Percentiles rank a stretch among this genome's conserved stretches.
Evolutionary conservation across 78 protist species (phyloP).

Genomic region (Dictyostelium brefeldianum): DNA sequence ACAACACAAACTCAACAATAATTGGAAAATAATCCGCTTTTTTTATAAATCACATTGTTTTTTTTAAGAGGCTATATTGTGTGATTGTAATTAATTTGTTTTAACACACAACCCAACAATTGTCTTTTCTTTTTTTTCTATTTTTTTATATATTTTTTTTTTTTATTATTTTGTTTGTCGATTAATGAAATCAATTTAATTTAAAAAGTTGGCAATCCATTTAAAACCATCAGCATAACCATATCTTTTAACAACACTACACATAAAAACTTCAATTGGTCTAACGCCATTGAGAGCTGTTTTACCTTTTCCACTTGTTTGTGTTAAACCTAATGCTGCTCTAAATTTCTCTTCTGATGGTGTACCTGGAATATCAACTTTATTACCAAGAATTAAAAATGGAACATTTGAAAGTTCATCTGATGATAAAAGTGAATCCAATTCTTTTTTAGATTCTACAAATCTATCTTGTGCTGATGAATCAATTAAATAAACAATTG

Average conservation of each 20-base stretch:
- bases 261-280: slow-evolving; percentile 99
- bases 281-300: slow-evolving; percentile 83
- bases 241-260: slow-evolving; percentile 91
- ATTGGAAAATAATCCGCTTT: no score
- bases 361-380: slow-evolving; percentile 97
- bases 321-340: slow-evolving; percentile 87
- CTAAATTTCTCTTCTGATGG: slow-evolving; percentile 95
- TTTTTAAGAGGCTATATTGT: no score
- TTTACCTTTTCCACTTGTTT: slow-evolving; percentile 94
- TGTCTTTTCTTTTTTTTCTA: no score
- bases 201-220: slow-evolving; percentile 5
- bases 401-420: slow-evolving; percentile 96
- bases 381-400: slow-evolving; percentile 99
- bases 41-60: no score
- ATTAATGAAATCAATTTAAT: no score
- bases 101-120: no score
- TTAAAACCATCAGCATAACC: slow-evolving; percentile 98
- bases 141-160: no score
- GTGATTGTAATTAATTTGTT: no score
- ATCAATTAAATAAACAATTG: slow-evolving; percentile 98
- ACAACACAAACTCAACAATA: no score
- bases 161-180: no score
- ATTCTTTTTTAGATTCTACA: slow-evolving; percentile 95
- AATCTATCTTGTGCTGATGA: slow-evolving; percentile 94
- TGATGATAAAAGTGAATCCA: slow-evolving; percentile 89